Evolutionary conservation across 768 basidiomycete genomes (phyloP).

Genomic region (Mycena sanguinolenta): DNA sequence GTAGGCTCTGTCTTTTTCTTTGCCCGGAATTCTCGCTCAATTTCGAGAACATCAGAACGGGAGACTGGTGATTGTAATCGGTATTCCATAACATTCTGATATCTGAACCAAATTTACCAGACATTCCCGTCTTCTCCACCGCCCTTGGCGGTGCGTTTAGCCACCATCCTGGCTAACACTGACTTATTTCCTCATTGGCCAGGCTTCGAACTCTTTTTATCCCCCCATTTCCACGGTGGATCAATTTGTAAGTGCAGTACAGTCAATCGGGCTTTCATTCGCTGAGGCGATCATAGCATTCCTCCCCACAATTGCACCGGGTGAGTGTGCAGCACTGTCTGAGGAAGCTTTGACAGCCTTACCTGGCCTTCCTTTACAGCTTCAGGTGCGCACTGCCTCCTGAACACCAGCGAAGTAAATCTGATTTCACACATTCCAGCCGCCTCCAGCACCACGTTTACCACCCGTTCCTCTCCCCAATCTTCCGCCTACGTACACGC

Average conservation of each 20-base stretch:
- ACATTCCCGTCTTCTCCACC: background rate
- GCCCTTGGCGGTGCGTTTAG: conserved; percentile 1
- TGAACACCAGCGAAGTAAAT: background rate
- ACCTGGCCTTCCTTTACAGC: conserved; percentile 20
- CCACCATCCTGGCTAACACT: too few species aligned
- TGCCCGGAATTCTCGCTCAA: background rate
- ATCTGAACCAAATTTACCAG: conserved; percentile 11
- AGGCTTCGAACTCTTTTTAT: background rate
- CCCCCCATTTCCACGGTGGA: background rate
- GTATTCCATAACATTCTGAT: conserved; percentile 14
- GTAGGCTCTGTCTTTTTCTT: background rate
- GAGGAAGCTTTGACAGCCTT: conserved; percentile 19
- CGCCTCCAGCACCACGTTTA: conserved; percentile 22
- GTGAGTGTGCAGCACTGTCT: conserved; percentile 9
- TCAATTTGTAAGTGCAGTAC: conserved; percentile 6
- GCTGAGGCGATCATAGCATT: background rate
- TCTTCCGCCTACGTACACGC: background rate
- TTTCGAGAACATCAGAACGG: background rate
- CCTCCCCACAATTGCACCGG: background rate
- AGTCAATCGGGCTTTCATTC: background rate
- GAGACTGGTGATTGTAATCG: background rate
- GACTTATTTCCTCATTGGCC: background rate
- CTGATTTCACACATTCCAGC: conserved; percentile 9
- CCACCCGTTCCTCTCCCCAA: conserved; percentile 15
- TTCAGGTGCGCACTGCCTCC: conserved; percentile 27